phyloP scores from a whole-genome alignment of 1,139 yeast species.

The Magnusiomyces sp. region DNA sequence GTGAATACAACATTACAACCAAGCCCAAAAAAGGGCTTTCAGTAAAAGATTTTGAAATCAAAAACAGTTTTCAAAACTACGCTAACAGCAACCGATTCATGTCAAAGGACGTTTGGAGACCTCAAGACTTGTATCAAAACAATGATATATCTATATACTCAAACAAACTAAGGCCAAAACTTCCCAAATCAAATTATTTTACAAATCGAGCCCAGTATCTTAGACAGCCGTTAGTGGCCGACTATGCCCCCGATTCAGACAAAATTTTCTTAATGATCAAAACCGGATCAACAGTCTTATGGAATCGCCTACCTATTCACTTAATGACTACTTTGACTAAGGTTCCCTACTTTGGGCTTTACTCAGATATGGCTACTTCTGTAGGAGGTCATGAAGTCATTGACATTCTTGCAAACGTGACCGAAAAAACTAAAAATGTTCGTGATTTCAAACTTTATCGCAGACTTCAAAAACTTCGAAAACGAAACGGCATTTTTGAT shows the following conservation, averaged over 20 bases:
- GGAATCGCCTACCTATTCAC: conserved; percentile 34
- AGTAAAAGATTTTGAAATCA: too few species aligned
- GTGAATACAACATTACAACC: too few species aligned
- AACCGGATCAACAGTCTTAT: conserved; percentile 31
- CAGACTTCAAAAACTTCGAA: conserved; percentile 21
- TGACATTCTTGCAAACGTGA: conserved; percentile 27
- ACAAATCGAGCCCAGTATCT: conserved; percentile 15
- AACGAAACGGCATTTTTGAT: conserved; percentile 17
- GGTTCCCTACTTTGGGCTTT: conserved; percentile 30
- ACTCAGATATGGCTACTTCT: conserved; percentile 29
- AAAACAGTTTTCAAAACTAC: too few species aligned
- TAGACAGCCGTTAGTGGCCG: conserved; percentile 23
- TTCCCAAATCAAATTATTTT: not conserved
- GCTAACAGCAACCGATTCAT: too few species aligned
- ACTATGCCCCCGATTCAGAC: conserved; percentile 22
- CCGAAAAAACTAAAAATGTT: conserved; percentile 20
- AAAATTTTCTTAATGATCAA: conserved; percentile 30
- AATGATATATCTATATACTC: too few species aligned
- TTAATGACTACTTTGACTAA: conserved; percentile 30
- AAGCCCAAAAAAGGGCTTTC: too few species aligned
- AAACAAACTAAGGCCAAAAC: not conserved
- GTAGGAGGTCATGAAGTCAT: conserved; percentile 31
- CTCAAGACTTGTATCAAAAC: too few species aligned
- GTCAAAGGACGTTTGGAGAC: too few species aligned
- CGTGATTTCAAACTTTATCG: conserved; percentile 26